These are phyloP conservation scores for Neurospora sp. DNA, from an alignment of 2,329 filamentous ascomycete genomes.

Conservation along the genomic window DNA sequence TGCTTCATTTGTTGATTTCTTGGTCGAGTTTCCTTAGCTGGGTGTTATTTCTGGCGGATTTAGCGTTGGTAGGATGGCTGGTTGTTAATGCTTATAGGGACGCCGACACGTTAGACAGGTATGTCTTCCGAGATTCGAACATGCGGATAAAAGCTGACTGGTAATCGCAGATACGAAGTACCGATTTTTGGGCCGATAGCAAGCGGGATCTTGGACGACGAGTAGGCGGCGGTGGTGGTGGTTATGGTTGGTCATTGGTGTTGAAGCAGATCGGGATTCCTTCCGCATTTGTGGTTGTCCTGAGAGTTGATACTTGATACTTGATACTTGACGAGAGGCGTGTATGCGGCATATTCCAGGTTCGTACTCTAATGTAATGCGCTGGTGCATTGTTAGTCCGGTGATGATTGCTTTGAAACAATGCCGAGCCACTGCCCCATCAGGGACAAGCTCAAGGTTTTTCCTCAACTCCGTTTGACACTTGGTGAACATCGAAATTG, in stretches of 20 bases:
- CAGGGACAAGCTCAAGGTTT: not conserved
- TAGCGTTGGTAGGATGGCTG: conserved; percentile 67
- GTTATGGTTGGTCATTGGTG: not conserved
- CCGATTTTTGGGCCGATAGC: conserved; percentile 80
- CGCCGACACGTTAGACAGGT: conserved; percentile 58
- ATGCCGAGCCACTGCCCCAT: not conserved
- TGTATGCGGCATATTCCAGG: not conserved
- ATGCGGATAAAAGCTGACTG: conserved; percentile 8
- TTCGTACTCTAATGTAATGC: not conserved
- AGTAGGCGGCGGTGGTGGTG: conserved; percentile 27
- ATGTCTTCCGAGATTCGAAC: conserved; percentile 17
- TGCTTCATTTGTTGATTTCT: conserved; percentile 76
- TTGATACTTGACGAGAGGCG: not conserved
- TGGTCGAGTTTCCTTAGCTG: conserved; percentile 81
- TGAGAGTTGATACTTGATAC: not conserved
- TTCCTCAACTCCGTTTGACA: not conserved
- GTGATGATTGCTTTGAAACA: not conserved
- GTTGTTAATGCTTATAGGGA: conserved; percentile 75
- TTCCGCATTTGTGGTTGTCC: not conserved
- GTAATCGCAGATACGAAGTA: conserved; percentile 59
- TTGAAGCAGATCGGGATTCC: not conserved
- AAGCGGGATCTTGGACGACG: conserved; percentile 84
- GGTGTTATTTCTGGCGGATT: conserved; percentile 67
- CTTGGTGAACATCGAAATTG: not conserved
- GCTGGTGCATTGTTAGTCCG: not conserved